A percentile compares a stretch with the other conserved stretches of the same genome.
phyloP scores from a whole-genome alignment of 2,329 filamentous ascomycete genomes.

The Epichloe sibirici region DNA sequence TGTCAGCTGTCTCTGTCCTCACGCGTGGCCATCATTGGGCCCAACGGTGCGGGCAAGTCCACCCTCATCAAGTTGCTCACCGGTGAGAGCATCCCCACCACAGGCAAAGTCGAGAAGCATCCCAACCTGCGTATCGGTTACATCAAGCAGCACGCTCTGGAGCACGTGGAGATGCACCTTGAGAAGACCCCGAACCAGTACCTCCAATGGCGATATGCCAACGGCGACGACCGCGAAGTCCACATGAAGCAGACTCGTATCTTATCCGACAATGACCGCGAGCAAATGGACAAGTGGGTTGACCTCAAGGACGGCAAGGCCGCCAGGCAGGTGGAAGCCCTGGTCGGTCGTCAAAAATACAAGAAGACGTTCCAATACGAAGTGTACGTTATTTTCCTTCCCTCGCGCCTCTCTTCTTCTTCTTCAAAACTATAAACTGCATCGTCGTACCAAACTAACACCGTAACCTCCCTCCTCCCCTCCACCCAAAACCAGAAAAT shows the following conservation, averaged over 20 bases:
- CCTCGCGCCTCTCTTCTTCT: not conserved
- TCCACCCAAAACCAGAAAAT: slow-evolving; percentile 51
- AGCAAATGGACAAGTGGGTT: slow-evolving; percentile 83
- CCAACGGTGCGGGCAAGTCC: slow-evolving; percentile 96
- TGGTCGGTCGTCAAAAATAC: slow-evolving; percentile 95
- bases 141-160: slow-evolving; percentile 97
- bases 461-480: too few relatives aligned
- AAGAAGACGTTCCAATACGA: slow-evolving; percentile 99
- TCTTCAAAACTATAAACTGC: not conserved
- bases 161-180: slow-evolving; percentile 98
- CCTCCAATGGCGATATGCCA: slow-evolving; percentile 94
- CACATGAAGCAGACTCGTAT: slow-evolving; percentile 95
- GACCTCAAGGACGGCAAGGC: slow-evolving; percentile 77
- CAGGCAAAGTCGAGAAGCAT: slow-evolving; percentile 90
- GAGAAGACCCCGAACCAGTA: slow-evolving; percentile 99
- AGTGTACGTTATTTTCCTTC: slow-evolving; percentile 45
- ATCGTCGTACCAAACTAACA: too few relatives aligned
- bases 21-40: slow-evolving; percentile 88
- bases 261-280: slow-evolving; percentile 71
- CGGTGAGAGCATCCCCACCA: slow-evolving; percentile 74
- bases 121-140: slow-evolving; percentile 97
- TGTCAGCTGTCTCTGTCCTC: slow-evolving; percentile 82
- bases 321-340: slow-evolving; percentile 63
- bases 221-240: slow-evolving; percentile 94
- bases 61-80: slow-evolving; percentile 96